These are phyloP conservation scores for Wallacemonas sp. DNA, from an alignment of 208 protist species.

Conservation along the genomic window DNA sequence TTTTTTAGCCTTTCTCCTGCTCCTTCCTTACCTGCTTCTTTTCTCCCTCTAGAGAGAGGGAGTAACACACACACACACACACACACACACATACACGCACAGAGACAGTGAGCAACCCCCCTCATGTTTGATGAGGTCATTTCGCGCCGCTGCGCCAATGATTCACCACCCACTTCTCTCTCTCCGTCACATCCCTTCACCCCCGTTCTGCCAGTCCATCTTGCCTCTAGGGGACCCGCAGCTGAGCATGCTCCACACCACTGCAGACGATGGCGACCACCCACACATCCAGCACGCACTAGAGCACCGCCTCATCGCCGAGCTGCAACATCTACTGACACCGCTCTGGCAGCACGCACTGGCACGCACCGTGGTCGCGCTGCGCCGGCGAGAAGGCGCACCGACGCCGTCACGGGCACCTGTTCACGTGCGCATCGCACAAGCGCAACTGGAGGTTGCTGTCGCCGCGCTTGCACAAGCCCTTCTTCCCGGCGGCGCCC, in stretches of 20 bases:
- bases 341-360: constrained; percentile 13
- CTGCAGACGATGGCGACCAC: neutral
- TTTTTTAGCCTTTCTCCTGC: neutral
- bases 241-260: no score
- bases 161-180: no score
- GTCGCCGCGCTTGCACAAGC: constrained; percentile 24
- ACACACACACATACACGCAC: neutral
- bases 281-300: neutral
- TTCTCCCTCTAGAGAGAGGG: neutral
- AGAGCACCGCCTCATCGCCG: neutral
- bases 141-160: no score
- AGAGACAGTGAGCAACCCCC: neutral
- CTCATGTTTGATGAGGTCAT: no score
- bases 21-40: neutral
- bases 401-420: neutral
- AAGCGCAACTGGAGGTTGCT: neutral
- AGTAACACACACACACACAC: neutral
- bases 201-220: no score
- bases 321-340: constrained; percentile 20
- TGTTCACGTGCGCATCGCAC: neutral
- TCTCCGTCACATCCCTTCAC: no score
- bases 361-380: neutral
- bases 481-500: constrained; percentile 16
- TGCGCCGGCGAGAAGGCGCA: neutral
- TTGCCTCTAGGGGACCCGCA: no score